A percentile compares a stretch with the other conserved stretches of the same genome.
These are phyloP conservation scores for Cruciata laevipes DNA, from an alignment of 257 asterid genomes.

Conservation along the genomic window DNA sequence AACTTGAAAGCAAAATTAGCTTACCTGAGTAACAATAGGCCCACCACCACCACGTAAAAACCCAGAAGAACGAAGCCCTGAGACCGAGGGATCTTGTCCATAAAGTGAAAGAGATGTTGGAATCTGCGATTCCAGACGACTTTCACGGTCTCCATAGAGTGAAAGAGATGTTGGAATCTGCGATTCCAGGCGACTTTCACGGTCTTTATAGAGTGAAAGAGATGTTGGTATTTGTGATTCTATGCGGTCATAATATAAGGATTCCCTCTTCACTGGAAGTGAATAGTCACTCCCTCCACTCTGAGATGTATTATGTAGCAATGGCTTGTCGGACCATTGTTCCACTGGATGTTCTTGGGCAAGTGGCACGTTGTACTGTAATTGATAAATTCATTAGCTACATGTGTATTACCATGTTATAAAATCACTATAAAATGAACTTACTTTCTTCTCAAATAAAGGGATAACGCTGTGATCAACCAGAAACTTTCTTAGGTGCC, in stretches of 20 bases:
- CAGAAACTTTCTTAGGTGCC: slow-evolving; percentile 73
- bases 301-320: slow-evolving; percentile 34
- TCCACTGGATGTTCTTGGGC: slow-evolving; percentile 58
- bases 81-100: slow-evolving; percentile 54
- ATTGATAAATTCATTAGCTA: slow-evolving; percentile 14
- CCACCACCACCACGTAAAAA: slow-evolving; percentile 50
- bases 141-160: slow-evolving; percentile 19
- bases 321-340: slow-evolving; percentile 51
- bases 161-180: slow-evolving; percentile 42
- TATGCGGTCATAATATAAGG: slow-evolving; percentile 39
- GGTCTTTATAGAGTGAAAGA: slow-evolving; percentile 30
- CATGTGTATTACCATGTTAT: slow-evolving; percentile 3
- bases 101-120: slow-evolving; percentile 46
- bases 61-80: slow-evolving; percentile 43
- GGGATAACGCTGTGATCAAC: slow-evolving; percentile 83
- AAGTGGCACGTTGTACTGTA: slow-evolving; percentile 44
- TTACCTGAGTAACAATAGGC: slow-evolving; percentile 80
- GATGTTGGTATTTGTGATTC: slow-evolving; percentile 44
- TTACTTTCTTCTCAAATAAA: slow-evolving; percentile 69
- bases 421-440: slow-evolving; percentile 13
- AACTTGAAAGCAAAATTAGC: slow-evolving; percentile 1
- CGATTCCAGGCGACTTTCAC: slow-evolving; percentile 32
- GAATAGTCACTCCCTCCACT: slow-evolving; percentile 43
- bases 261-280: slow-evolving; percentile 47
- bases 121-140: slow-evolving; percentile 38